phyloP scores from a whole-genome alignment of 352 stramenopile genomes.

The Saprolegnia diclina region DNA sequence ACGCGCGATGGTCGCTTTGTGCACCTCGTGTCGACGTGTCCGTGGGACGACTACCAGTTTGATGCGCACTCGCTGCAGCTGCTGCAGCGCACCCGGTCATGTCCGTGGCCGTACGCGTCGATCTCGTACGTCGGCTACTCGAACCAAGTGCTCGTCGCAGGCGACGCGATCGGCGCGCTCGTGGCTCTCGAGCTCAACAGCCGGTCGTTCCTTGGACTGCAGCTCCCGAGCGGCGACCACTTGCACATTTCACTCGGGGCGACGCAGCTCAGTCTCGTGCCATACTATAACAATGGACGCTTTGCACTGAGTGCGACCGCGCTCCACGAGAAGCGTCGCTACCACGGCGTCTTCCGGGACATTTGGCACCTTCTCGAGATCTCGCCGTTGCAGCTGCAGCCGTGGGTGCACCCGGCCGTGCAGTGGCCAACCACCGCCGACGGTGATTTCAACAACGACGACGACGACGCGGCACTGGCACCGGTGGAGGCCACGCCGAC shows the following conservation, averaged over 20 bases:
- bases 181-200: neutral
- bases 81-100: neutral
- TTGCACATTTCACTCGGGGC: neutral
- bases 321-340: neutral
- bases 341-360: neutral
- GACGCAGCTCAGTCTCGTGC: neutral
- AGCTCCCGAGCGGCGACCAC: neutral
- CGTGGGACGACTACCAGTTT: conserved; percentile 2
- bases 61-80: neutral
- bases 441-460: neutral
- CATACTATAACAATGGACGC: neutral
- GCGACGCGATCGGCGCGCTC: neutral
- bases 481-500: neutral
- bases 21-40: conserved; percentile 6
- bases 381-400: neutral
- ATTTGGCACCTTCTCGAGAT: conserved; percentile 1
- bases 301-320: neutral
- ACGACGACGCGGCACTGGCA: neutral
- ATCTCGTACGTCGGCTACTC: neutral
- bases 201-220: neutral
- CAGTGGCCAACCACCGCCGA: neutral
- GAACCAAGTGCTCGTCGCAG: neutral
- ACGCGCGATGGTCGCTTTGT: neutral
- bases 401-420: neutral
- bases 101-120: neutral